A percentile compares a stretch with the other conserved stretches of the same genome.
Conservation (phyloP, 2,329 filamentous ascomycete species). For the Fusarium torreyae region DNA sequence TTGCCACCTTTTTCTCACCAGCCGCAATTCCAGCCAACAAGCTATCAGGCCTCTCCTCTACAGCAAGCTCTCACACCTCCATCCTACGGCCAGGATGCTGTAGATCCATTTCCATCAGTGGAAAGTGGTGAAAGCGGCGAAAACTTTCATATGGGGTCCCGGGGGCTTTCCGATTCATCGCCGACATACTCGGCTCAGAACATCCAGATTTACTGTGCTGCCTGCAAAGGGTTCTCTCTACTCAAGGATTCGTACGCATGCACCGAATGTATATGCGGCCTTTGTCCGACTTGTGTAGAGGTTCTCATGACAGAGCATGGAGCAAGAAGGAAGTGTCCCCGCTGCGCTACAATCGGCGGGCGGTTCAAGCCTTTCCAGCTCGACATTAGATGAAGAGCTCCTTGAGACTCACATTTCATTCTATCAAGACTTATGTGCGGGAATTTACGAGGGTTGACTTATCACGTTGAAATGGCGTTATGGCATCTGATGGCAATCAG, state of each 20-base stretch:
- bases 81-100: conserved; percentile 74
- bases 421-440: conserved; percentile 21
- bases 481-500: conserved; percentile 46
- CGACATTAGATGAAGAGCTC: conserved; percentile 75
- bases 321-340: conserved; percentile 82
- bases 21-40: conserved; percentile 73
- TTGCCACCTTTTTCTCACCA: conserved; percentile 72
- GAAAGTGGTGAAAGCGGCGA: conserved; percentile 83
- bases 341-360: conserved; percentile 83
- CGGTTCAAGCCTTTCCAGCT: conserved; percentile 89
- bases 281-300: conserved; percentile 91
- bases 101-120: conserved; percentile 90
- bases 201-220: conserved; percentile 93
- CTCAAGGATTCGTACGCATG: conserved; percentile 92
- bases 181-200: conserved; percentile 79
- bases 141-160: conserved; percentile 78
- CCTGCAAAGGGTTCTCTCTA: conserved; percentile 82
- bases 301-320: conserved; percentile 83
- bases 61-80: conserved; percentile 93
- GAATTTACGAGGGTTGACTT: conserved; percentile 33
- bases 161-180: conserved; percentile 78
- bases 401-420: conserved; percentile 39
- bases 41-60: conserved; percentile 90
- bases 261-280: conserved; percentile 94
- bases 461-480: conserved; percentile 49